Evolutionary conservation across 352 stramenopile genomes (phyloP), one percentile per base, ranked within the genome.

Genomic region (Phytopythium vexans): DNA sequence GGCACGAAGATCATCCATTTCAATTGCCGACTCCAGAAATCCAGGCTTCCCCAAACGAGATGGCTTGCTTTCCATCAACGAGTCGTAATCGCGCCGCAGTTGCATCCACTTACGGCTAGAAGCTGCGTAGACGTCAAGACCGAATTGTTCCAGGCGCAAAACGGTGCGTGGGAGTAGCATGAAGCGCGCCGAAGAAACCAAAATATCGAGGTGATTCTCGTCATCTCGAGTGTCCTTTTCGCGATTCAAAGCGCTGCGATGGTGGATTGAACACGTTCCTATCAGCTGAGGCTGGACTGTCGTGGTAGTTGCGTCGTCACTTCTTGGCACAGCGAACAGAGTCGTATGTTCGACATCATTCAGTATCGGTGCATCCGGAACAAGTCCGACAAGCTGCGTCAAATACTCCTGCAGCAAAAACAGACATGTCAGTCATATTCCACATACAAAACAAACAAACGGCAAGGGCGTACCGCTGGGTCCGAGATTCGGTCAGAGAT

Each of bases 61-160:
- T 38, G 56, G 49, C 32, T 69, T 67, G 14, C 69, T 71, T 21
- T 49, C 47, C 48, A 75, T 58, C 35, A 62, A 48, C 32, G 67
- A 60, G 16, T 76, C 64, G 56, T 62, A 72, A 16, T 80, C 65
- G 11, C 67, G 52, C 49, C 77, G 65, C 41, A 86, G 38, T 39
- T 82, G 68, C 33, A 58, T 65, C 15, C 40, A 54, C 45, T 77
- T 79, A 41, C 70, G 74, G 21, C 48, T 75, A 49, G 60, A 68
- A 11, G 75, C 68, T 49, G 82, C 64, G n/a, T 71, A 72, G 8
- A 79, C 58, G 42, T 83, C 70, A 16, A 82, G 58, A 3, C 56
- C 70, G 39, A 85, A 87, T 38, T 87, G 71, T 47, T 88, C 77
- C 41, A 86, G 48, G 27, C 74, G 72, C 41, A 88, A 44, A 14